Evolutionary conservation across 1,284 basidiomycete species (phyloP), one percentile per base, ranked within the genome.

Genomic region (Pseudozyma flocculosa): DNA sequence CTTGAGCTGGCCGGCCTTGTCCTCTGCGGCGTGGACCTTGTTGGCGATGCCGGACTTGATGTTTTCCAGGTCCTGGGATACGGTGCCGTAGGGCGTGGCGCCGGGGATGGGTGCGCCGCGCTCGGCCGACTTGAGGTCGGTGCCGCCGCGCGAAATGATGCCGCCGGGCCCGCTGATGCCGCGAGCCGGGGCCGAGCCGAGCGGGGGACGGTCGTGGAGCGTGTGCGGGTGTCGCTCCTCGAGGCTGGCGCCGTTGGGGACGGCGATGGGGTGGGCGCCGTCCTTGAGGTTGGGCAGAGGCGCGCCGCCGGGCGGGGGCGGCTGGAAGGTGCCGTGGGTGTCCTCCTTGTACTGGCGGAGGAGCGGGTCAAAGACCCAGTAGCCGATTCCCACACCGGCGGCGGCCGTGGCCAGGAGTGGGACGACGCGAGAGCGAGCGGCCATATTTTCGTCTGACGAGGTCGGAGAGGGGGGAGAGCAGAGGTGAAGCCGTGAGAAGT

Each of bases 291-390:
- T 53, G 1, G 62, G 62, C 21, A 65, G 57, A 7, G 57, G 32
- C 40, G 48, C 56, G 54, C 47, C 52, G 36, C 58, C 58, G 17
- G 58, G 51, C 15, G 51, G 48, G 22, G 54, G 58, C 13, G 62
- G 42, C 9, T 47, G 40, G 29, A 61, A 66, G 29, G 62, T 66
- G 43, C 59, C 58, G 29, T 55, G 52, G 49, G 62, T 66, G 47
- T 66, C 62, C 42, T 58, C 53, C 22, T 46, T 39, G 34, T 66
- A 66, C 50, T 66, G 62, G 36, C 53, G 50, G 19, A 66, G 62
- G 34, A 66, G 22, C 19, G 62, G 62, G n/a, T 66, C 62, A 39
- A 61, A 66, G 51, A 66, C 62, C 42, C 58, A 66, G 58, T 58
- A 57, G 30, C 62, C 62, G 17, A 66, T 61, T 44, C 62, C 62